Conservation (phyloP, 345 rosid genomes). For the Hibiscus mutabilis region DNA sequence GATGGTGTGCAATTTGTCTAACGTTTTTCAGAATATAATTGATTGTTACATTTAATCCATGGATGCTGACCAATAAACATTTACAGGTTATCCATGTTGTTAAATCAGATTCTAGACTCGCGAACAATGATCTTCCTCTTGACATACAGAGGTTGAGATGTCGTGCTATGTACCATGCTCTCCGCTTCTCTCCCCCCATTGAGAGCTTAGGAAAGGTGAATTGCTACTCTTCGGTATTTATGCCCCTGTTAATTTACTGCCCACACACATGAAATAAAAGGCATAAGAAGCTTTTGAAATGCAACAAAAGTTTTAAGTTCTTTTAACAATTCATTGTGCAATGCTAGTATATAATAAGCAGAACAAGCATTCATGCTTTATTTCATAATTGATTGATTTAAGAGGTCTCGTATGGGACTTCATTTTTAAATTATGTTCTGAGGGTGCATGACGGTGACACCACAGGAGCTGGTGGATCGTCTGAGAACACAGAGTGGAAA, state of each 20-base stretch:
- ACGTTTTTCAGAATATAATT: background rate
- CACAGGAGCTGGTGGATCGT: slow-evolving; percentile 95
- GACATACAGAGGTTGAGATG: slow-evolving; percentile 88
- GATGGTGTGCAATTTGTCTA: background rate
- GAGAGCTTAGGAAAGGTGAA: slow-evolving; percentile 83
- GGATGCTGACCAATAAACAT: background rate
- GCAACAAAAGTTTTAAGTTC: background rate
- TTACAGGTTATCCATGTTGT: slow-evolving; percentile 79
- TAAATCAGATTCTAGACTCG: slow-evolving; percentile 93
- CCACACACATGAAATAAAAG: background rate
- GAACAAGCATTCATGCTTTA: slow-evolving; percentile 14
- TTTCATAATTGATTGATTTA: slow-evolving; percentile 51
- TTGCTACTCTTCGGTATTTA: background rate
- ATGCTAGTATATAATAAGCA: slow-evolving; percentile 4
- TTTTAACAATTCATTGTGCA: background rate
- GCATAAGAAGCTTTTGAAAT: background rate
- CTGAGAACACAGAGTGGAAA: slow-evolving; percentile 65
- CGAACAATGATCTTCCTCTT: slow-evolving; percentile 79
- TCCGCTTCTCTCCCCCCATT: slow-evolving; percentile 68
- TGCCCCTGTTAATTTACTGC: background rate
- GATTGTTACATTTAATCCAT: background rate
- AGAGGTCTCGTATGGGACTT: slow-evolving; percentile 88
- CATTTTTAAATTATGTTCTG: slow-evolving; percentile 83
- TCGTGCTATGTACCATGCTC: slow-evolving; percentile 67
- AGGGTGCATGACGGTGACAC: slow-evolving; percentile 81